Base-by-base conservation (phyloP, 2,329 filamentous ascomycete genomes). In the Aspergillus calidoustus region DNA sequence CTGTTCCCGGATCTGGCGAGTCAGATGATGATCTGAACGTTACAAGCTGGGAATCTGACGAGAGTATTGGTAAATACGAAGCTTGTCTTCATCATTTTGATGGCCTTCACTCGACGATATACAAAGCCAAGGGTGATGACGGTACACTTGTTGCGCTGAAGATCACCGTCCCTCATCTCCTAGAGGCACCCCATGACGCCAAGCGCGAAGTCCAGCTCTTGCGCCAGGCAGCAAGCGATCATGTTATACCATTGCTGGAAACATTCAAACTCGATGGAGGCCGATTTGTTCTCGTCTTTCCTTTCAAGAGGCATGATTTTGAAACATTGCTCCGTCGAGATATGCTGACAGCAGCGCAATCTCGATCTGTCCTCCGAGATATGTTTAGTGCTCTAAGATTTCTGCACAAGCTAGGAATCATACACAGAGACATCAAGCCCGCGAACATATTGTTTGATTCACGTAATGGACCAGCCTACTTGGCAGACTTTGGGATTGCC, bases 341-440 rank as follows among this genome's bases (percentile, higher is more conserved):
- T 71, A 79, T 68, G 75, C 76, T 76, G 61, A 73, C 72, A 41
- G 71, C 76, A 52, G 50, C 64, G 7, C 80, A 85, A 58, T 75
- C 73, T 7, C 77, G 76, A 54, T 72, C 76, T 13, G 80, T 86
- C 82, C 75, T 95, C 83, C 77, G 78, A 11, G 88, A 93, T 67
- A 72, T 95, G 7, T 90, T 97, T 72, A 75, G 79, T 3, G 93
- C 87, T 7, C 83, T 99, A 2, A 79, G 79, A 2, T 84, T 91
- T 68, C 81, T 97, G 2, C 95, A 99, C 74, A 68, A 76, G 7
- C 79, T 87, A 25, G 90, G 87, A 7, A 93, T 99, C 61, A 90
- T 99, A 58, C 95, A 99, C 75, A 89, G 95, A 60, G 95, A 99
- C 72, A 81, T 99, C 73, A 99, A 99, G 72, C 95, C 95, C 0